A percentile compares a stretch with the other conserved stretches of the same genome.
Conservation (phyloP, 129 eudicot genomes). For the Arctium minus region DNA sequence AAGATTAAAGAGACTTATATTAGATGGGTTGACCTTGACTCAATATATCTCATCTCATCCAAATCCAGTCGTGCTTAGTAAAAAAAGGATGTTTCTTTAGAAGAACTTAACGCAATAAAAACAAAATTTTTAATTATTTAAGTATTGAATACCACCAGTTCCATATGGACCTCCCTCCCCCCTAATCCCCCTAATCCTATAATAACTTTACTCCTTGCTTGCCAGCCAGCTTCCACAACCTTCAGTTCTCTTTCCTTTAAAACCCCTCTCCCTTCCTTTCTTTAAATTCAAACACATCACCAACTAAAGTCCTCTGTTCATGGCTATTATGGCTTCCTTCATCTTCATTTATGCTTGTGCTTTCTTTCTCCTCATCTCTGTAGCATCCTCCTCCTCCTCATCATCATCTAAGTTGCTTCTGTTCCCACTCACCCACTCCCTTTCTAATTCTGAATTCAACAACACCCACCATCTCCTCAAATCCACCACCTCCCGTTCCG, state of each 20-base stretch:
- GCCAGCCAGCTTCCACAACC: background rate
- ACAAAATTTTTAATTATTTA: background rate
- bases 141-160: background rate
- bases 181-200: background rate
- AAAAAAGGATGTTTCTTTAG: background rate
- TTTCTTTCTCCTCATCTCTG: background rate
- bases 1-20: background rate
- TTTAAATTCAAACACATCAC: background rate
- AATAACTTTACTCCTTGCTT: background rate
- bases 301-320: background rate
- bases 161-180: constrained; percentile 19
- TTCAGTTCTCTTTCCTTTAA: constrained; percentile 21
- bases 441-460: constrained; percentile 42
- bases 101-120: too few species aligned
- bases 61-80: background rate
- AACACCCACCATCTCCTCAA: constrained; percentile 67
- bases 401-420: constrained; percentile 8
- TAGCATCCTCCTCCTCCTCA: background rate
- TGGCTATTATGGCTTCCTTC: constrained; percentile 45
- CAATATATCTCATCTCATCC: background rate
- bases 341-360: background rate
- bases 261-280: constrained; percentile 13
- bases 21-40: background rate
- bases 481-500: constrained; percentile 72
- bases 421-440: constrained; percentile 65